Percentiles rank a stretch among this genome's conserved stretches.
These are phyloP conservation scores for Nothophoma quercina DNA, from an alignment of 2,329 filamentous ascomycete genomes.

Conservation along the genomic window DNA sequence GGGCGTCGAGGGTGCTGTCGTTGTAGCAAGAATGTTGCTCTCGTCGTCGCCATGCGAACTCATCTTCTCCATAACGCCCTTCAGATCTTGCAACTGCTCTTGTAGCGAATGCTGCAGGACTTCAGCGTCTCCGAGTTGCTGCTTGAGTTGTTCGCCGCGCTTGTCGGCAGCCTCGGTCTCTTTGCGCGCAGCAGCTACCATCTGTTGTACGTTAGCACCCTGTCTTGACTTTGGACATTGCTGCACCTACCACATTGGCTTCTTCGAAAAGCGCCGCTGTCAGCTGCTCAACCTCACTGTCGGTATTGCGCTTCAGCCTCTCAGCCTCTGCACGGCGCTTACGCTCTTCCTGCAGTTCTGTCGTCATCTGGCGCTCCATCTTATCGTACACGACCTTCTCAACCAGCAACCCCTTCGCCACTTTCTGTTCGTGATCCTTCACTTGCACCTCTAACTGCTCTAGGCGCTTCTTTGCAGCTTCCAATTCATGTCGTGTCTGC, in stretches of 20 bases:
- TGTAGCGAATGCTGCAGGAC: slow-evolving; percentile 86
- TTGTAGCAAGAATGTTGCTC: slow-evolving; percentile 69
- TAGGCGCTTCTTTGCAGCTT: slow-evolving; percentile 72
- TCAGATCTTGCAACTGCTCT: slow-evolving; percentile 90
- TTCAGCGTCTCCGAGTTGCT: slow-evolving; percentile 87
- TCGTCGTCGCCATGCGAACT: slow-evolving; percentile 73
- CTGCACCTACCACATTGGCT: slow-evolving; percentile 75
- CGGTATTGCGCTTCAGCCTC: slow-evolving; percentile 83
- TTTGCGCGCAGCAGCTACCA: slow-evolving; percentile 89
- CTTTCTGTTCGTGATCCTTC: slow-evolving; percentile 72
- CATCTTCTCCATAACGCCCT: slow-evolving; percentile 91
- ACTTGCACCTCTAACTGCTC: slow-evolving; percentile 73
- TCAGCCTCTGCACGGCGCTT: slow-evolving; percentile 53
- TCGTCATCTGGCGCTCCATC: slow-evolving; percentile 51
- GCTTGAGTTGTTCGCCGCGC: slow-evolving; percentile 85
- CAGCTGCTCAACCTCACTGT: slow-evolving; percentile 88
- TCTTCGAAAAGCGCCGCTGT: slow-evolving; percentile 96
- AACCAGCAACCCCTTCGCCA: slow-evolving; percentile 78
- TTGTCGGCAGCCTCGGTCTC: slow-evolving; percentile 83
- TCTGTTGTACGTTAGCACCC: slow-evolving; percentile 56
- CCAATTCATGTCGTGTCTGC: slow-evolving; percentile 82
- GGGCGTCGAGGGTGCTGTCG: slow-evolving; percentile 79
- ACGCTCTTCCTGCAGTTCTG: slow-evolving; percentile 53
- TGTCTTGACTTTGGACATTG: neutral
- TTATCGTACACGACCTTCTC: slow-evolving; percentile 75